Percentiles rank a stretch among this genome's conserved stretches.
phyloP scores from a whole-genome alignment of 805 yeast genomes.

The Starmerella apis region DNA sequence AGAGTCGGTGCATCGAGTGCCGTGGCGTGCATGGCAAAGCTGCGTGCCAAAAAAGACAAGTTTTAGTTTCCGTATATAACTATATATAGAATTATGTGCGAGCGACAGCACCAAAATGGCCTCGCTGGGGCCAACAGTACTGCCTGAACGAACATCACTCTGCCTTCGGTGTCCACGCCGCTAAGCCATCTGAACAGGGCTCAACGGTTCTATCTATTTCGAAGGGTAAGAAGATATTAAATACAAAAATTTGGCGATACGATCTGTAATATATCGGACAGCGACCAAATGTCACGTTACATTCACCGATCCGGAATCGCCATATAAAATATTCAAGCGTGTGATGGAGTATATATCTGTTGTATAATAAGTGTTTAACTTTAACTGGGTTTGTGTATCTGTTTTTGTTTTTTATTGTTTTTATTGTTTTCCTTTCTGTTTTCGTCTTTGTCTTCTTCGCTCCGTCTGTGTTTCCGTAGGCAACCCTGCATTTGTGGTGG shows the following conservation, averaged over 20 bases:
- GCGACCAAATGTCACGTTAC: background rate
- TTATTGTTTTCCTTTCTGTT: too few species aligned
- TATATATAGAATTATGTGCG: background rate
- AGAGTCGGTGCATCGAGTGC: conserved; percentile 46
- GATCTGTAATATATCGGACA: background rate
- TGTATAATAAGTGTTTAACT: too few species aligned
- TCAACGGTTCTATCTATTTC: conserved; percentile 21
- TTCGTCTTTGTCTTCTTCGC: too few species aligned
- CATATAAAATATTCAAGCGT: too few species aligned
- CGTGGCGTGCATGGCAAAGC: conserved; percentile 54
- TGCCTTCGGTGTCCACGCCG: conserved; percentile 47
- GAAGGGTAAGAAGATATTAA: conserved; percentile 20
- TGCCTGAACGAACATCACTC: conserved; percentile 19
- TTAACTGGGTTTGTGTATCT: too few species aligned
- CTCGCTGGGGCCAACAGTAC: background rate
- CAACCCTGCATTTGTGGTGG: too few species aligned
- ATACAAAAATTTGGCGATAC: background rate
- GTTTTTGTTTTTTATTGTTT: too few species aligned
- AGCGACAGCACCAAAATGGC: background rate
- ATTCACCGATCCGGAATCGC: too few species aligned
- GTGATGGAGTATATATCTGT: too few species aligned
- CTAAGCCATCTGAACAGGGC: conserved; percentile 11
- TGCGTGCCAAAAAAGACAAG: conserved; percentile 69
- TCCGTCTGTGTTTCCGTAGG: too few species aligned
- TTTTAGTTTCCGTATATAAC: background rate